A percentile compares a stretch with the other conserved stretches of the same genome.
These are phyloP conservation scores for Salvia splendens DNA, from an alignment of 257 asterid genomes.

Conservation along the genomic window DNA sequence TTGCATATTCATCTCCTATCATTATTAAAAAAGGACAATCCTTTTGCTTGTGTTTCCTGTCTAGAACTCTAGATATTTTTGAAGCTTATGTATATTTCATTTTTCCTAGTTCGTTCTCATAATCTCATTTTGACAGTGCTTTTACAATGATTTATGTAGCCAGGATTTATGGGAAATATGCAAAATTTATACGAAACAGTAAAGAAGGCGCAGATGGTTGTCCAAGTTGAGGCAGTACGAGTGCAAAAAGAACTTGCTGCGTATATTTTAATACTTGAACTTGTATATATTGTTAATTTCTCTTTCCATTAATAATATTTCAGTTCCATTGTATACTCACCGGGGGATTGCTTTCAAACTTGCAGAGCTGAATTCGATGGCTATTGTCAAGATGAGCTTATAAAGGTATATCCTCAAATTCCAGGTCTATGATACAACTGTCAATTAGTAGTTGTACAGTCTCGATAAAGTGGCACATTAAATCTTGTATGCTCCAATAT, in stretches of 20 bases:
- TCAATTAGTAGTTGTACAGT: not conserved
- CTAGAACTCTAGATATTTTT: not conserved
- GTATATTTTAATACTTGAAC: slow-evolving; percentile 46
- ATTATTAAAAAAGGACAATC: not conserved
- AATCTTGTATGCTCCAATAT: slow-evolving; percentile 7
- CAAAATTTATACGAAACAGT: slow-evolving; percentile 91
- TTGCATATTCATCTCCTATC: not conserved
- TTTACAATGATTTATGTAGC: slow-evolving; percentile 46
- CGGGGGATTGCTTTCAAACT: slow-evolving; percentile 24
- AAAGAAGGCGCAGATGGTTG: slow-evolving; percentile 97
- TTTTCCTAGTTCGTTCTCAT: slow-evolving; percentile 20
- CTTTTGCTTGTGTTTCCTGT: not conserved
- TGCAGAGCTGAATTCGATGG: slow-evolving; percentile 98
- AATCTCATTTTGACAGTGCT: slow-evolving; percentile 20
- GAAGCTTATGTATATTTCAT: not conserved
- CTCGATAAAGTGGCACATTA: too few relatives aligned
- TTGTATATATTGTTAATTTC: slow-evolving; percentile 5
- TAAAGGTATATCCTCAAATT: slow-evolving; percentile 57
- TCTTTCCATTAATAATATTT: not conserved
- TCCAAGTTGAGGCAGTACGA: slow-evolving; percentile 96
- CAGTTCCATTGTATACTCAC: not conserved
- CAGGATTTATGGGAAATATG: slow-evolving; percentile 96
- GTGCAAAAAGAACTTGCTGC: slow-evolving; percentile 94
- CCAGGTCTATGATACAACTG: slow-evolving; percentile 8
- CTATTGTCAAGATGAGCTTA: slow-evolving; percentile 84